Conservation (phyloP, 306 rosid species). For the Castanea sativa region DNA sequence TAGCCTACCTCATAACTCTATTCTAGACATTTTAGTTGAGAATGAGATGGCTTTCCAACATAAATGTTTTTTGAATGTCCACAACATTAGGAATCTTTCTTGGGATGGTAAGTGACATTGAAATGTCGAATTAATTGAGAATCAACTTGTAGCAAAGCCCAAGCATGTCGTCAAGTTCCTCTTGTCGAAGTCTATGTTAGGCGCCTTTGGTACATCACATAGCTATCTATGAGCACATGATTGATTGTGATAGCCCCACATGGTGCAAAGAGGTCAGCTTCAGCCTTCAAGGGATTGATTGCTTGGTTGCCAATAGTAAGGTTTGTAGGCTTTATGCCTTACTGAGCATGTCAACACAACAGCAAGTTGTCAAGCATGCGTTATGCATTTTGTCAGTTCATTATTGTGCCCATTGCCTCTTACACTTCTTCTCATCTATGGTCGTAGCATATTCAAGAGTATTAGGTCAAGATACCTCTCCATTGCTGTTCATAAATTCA, state of each 20-base stretch:
- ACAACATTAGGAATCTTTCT: no score
- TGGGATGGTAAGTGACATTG: background rate
- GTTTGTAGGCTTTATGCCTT: slow-evolving; percentile 10
- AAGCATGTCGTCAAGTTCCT: background rate
- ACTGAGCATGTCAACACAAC: slow-evolving; percentile 23
- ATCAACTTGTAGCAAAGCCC: no score
- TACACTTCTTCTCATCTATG: slow-evolving; percentile 14
- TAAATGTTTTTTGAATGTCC: no score
- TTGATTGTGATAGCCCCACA: background rate
- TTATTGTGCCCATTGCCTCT: slow-evolving; percentile 27
- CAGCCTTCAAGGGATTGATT: background rate
- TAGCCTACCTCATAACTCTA: background rate
- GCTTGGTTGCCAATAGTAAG: slow-evolving; percentile 26
- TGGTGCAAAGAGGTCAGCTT: background rate
- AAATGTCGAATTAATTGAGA: background rate
- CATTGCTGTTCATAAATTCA: slow-evolving; percentile 23
- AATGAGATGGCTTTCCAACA: no score
- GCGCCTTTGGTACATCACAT: background rate
- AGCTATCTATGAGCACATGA: background rate
- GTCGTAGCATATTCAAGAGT: slow-evolving; percentile 10
- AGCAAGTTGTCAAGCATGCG: slow-evolving; percentile 12
- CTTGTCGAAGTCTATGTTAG: background rate
- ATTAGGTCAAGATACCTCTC: slow-evolving; percentile 39
- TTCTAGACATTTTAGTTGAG: no score
- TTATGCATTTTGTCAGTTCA: slow-evolving; percentile 31